Evolutionary conservation across 495 filamentous ascomycete species (phyloP), one percentile per base, ranked within the genome.

Genomic region (Aspergillus sclerotioniger): DNA sequence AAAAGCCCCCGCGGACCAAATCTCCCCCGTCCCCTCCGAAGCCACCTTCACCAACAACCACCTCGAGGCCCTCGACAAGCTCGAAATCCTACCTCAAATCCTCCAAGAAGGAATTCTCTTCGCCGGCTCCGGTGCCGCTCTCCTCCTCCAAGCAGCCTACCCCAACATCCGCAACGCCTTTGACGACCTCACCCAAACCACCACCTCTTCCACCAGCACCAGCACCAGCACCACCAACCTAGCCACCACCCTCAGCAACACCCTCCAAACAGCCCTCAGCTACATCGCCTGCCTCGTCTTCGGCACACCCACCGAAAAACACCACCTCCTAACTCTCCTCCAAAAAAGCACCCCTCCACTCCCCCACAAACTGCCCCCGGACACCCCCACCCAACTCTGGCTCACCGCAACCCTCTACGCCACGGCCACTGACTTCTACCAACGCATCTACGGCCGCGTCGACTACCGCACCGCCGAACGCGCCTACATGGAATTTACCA

Each of bases 381-480:
- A 71, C 16, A 66, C 70, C 8, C 31, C 56, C 5, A 57, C 69
- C 8, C 64, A 72, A 50, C 64, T 71, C 50, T 77, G 75, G 75
- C 63, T 74, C 33, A 63, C 72, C 1, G 75, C 75, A 0, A 76
- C 73, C 2, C 51, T 76, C 50, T 77, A 77, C 54, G 71, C 71
- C 20, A 77, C 73, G 20, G 65, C 72, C 15, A 76, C 75, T 2
- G 75, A 76, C 41, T 67, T 75, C 60, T 77, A 76, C 62, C 73
- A 77, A 62, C 73, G 75, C 21, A 66, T 76, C 53, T 75, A 76
- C 49, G 72, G 72, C 8, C 62, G 64, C 15, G 67, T 76, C 31
- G 68, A 68, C 61, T 70, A 70, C 37, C 55, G 67, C 35, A 73
- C 66, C 12, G 73, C 75, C n/a, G 67, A 77, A 49, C 64, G 57